These are phyloP conservation scores for Pythium sukuiense DNA, from an alignment of 352 stramenopile genomes.

Conservation along the genomic window DNA sequence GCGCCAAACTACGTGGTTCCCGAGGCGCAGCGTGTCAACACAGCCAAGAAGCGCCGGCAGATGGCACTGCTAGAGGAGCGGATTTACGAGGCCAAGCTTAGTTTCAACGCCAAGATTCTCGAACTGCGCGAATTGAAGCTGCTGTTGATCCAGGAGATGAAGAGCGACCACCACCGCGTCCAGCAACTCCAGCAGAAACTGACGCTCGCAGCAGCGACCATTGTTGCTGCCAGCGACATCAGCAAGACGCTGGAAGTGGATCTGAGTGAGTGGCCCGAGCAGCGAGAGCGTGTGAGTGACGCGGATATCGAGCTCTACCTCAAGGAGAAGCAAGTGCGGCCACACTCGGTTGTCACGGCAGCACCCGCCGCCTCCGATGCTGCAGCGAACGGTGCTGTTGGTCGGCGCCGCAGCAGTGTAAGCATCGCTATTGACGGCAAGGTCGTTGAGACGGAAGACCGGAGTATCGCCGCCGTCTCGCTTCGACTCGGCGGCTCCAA, in stretches of 20 bases:
- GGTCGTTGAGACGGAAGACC: constrained; percentile 16
- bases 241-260: constrained; percentile 45
- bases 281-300: constrained; percentile 81
- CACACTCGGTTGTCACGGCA: constrained; percentile 30
- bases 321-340: constrained; percentile 48
- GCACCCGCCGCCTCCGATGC: not conserved
- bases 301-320: constrained; percentile 76
- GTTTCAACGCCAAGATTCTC: constrained; percentile 91
- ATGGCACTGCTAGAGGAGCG: constrained; percentile 83
- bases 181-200: constrained; percentile 49
- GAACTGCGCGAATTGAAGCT: constrained; percentile 89
- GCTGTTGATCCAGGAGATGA: constrained; percentile 73
- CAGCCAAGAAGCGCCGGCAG: constrained; percentile 87
- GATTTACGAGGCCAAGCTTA: constrained; percentile 75
- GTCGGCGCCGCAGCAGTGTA: constrained; percentile 9
- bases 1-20: constrained; percentile 87
- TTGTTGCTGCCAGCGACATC: constrained; percentile 3
- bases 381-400: not conserved
- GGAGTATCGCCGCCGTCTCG: constrained; percentile 20
- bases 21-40: constrained; percentile 87
- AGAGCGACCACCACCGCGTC: constrained; percentile 53
- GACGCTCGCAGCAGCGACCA: constrained; percentile 4
- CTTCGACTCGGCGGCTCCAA: constrained; percentile 8
- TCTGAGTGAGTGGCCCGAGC: constrained; percentile 86
- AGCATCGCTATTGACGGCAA: constrained; percentile 22